phyloP scores from a whole-genome alignment of 2,329 filamentous ascomycete genomes.

The Saccharata proteae region DNA sequence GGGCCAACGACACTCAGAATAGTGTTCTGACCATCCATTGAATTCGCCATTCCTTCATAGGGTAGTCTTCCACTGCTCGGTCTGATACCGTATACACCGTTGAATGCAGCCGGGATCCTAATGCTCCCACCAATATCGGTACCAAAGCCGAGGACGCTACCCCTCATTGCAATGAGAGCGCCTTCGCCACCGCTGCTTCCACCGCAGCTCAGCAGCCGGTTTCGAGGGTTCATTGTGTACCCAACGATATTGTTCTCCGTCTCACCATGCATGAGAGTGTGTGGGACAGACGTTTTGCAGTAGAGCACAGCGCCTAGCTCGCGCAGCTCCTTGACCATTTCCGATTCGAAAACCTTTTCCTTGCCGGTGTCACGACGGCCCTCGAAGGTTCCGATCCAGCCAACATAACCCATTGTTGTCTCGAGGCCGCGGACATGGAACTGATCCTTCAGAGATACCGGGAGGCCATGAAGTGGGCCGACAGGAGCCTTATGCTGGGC shows the following conservation, averaged over 20 bases:
- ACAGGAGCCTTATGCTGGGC: constrained; percentile 22
- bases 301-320: constrained; percentile 42
- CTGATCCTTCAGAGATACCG: constrained; percentile 37
- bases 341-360: constrained; percentile 42
- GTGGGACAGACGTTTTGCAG: constrained; percentile 45
- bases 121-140: constrained; percentile 47
- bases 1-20: constrained; percentile 53
- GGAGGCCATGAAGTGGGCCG: constrained; percentile 37
- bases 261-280: constrained; percentile 46
- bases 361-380: constrained; percentile 39
- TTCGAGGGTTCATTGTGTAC: constrained; percentile 45
- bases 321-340: constrained; percentile 44
- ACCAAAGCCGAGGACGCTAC: constrained; percentile 44
- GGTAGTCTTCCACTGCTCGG: constrained; percentile 41
- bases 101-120: constrained; percentile 48
- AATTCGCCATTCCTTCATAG: constrained; percentile 40
- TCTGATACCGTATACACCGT: constrained; percentile 44
- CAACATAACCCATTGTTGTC: constrained; percentile 47
- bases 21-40: constrained; percentile 51
- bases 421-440: constrained; percentile 37
- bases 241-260: constrained; percentile 51
- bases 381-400: constrained; percentile 52
- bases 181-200: constrained; percentile 50
- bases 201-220: constrained; percentile 41
- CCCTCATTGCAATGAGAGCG: constrained; percentile 41